These are phyloP conservation scores for Populus euphratica DNA, from an alignment of 345 rosid genomes.

Conservation along the genomic window DNA sequence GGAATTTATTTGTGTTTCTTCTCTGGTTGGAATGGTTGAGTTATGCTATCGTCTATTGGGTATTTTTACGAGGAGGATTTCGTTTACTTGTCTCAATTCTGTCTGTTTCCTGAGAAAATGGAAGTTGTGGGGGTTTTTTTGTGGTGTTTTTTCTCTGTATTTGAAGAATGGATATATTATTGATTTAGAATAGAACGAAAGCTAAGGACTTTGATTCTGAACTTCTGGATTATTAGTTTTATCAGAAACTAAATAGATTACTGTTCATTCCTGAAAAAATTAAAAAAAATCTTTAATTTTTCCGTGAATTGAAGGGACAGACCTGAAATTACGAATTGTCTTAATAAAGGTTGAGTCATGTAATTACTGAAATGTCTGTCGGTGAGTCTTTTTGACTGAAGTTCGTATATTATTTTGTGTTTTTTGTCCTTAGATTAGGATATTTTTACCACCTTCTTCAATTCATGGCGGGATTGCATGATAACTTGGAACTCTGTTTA, in stretches of 20 bases:
- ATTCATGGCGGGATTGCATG: background rate
- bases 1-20: background rate
- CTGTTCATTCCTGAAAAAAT: background rate
- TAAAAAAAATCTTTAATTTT: background rate
- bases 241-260: background rate
- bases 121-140: background rate
- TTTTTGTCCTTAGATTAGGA: background rate
- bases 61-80: background rate
- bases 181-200: background rate
- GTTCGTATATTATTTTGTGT: background rate
- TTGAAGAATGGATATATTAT: background rate
- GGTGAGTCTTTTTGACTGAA: background rate
- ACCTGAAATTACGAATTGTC: background rate
- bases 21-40: background rate
- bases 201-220: background rate
- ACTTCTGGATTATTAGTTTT: background rate
- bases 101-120: constrained; percentile 20
- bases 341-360: background rate
- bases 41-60: background rate
- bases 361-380: background rate
- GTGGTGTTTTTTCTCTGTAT: background rate
- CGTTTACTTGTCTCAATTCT: background rate
- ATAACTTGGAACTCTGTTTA: background rate
- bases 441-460: background rate
- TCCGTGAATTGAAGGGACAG: background rate